phyloP scores from a whole-genome alignment of 208 protist genomes.

The Acanthamoeba lenticulata region DNA sequence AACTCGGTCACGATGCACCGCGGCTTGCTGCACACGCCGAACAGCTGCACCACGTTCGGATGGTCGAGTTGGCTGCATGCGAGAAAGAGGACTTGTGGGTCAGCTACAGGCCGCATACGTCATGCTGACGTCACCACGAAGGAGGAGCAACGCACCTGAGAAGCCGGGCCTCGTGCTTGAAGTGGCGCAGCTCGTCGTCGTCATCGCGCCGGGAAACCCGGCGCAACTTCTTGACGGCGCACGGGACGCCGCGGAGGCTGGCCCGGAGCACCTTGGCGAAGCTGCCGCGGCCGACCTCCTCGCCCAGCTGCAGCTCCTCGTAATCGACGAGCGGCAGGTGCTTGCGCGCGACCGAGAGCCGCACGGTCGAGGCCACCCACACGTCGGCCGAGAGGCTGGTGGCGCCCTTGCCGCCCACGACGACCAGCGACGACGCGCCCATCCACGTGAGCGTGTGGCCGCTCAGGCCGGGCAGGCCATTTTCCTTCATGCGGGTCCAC shows the following conservation, averaged over 20 bases:
- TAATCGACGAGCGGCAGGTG: neutral
- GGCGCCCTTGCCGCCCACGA: neutral
- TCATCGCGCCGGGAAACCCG: neutral
- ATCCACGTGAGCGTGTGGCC: neutral
- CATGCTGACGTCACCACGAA: neutral
- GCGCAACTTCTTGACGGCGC: slow-evolving; percentile 5
- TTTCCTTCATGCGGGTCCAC: slow-evolving; percentile 19
- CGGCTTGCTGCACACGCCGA: slow-evolving; percentile 47
- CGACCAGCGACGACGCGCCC: neutral
- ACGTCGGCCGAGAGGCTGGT: neutral
- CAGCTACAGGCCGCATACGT: no score
- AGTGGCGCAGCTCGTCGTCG: neutral
- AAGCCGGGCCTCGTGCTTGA: neutral
- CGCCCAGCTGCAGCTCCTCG: neutral
- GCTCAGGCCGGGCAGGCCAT: neutral
- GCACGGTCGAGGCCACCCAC: neutral
- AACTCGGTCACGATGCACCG: slow-evolving; percentile 9
- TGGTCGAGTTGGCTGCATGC: slow-evolving; percentile 9
- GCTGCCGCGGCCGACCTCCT: slow-evolving; percentile 1
- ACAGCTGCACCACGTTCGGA: slow-evolving; percentile 6
- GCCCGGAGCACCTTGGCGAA: slow-evolving; percentile 1
- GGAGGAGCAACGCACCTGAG: neutral
- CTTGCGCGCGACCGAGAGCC: neutral
- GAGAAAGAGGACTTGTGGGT: neutral
- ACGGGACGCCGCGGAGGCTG: neutral